Evolutionary conservation across 768 basidiomycete genomes (phyloP), one percentile per base, ranked within the genome.

Genomic region (Lactarius evosmus): DNA sequence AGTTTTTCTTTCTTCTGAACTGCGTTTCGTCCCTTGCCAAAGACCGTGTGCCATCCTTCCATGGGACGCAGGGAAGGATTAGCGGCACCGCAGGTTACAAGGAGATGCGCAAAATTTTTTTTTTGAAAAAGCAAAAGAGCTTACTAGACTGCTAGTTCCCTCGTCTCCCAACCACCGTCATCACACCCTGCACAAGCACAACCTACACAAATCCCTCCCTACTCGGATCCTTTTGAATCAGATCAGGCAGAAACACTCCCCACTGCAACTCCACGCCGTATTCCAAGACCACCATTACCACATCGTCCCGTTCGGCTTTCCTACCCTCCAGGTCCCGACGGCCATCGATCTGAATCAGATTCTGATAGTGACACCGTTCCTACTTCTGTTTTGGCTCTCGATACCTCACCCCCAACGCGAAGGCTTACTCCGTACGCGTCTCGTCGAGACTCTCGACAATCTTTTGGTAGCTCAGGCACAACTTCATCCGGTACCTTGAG

Each of bases 191-290:
- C 30, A 22, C 54, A 56, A 22, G n/a, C 38, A 27, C 33, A 46
- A 27, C 33, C 27, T 16, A 8, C 29, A 2, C 53, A 60, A 33
- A 14, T 19, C 9, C 7, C 63, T 25, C 36, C 44, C 22, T 60
- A 44, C 32, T 3, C 40, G n/a, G 54, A 60, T 27, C 60, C 64
- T 1, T 65, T 65, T 16, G 64, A 65, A 46, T 16, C 64, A 25
- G 11, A 57, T 22, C 17, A 11, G 3, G 11, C 46, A 33, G 59
- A 57, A 40, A 41, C 32, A 9, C 32, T 50, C 11, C 50, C 54
- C 17, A 17, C 56, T 19, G 9, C 38, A 14, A 29, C 63, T 34
- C 55, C 58, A 19, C 63, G 49, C 22, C 55, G 36, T 27, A 52
- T 27, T 22, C 30, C 27, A 7, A 51, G 41, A 33, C 64, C 59